Conservation (phyloP, 148 eudicot species). For the Heliosperma pusillum region DNA sequence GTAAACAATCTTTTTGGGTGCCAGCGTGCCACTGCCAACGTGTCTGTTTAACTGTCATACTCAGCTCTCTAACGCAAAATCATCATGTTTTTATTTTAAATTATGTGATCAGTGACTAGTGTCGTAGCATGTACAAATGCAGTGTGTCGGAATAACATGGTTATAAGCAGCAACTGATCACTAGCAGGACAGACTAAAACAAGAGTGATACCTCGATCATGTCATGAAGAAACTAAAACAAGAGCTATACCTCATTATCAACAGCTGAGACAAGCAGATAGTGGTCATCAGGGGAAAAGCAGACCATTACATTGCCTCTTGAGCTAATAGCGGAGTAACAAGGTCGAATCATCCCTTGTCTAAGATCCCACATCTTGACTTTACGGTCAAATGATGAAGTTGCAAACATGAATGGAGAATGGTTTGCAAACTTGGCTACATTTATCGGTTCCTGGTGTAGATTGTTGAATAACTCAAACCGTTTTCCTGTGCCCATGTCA, state of each 20-base stretch:
- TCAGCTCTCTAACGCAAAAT: no score
- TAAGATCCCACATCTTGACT: slow-evolving; percentile 94
- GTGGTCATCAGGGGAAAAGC: slow-evolving; percentile 89
- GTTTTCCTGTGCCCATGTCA: slow-evolving; percentile 69
- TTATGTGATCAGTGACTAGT: no score
- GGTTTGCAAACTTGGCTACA: slow-evolving; percentile 85
- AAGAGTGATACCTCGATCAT: neutral
- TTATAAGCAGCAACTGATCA: no score
- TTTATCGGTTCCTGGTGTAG: slow-evolving; percentile 84
- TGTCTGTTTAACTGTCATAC: no score
- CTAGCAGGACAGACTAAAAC: no score
- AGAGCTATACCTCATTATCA: slow-evolving; percentile 76
- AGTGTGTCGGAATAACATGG: no score
- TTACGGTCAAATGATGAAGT: slow-evolving; percentile 90
- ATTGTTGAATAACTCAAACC: slow-evolving; percentile 55
- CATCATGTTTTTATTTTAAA: neutral
- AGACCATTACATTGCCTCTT: slow-evolving; percentile 95
- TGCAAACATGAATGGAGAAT: slow-evolving; percentile 73
- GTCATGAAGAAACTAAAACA: neutral
- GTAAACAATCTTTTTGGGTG: no score
- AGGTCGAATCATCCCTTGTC: slow-evolving; percentile 61
- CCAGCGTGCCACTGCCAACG: no score
- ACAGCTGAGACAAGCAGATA: slow-evolving; percentile 91
- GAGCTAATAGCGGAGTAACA: slow-evolving; percentile 83
- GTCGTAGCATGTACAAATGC: neutral